Base-by-base conservation (phyloP, 805 yeast species). In the Saccharomyces mikatae region DNA sequence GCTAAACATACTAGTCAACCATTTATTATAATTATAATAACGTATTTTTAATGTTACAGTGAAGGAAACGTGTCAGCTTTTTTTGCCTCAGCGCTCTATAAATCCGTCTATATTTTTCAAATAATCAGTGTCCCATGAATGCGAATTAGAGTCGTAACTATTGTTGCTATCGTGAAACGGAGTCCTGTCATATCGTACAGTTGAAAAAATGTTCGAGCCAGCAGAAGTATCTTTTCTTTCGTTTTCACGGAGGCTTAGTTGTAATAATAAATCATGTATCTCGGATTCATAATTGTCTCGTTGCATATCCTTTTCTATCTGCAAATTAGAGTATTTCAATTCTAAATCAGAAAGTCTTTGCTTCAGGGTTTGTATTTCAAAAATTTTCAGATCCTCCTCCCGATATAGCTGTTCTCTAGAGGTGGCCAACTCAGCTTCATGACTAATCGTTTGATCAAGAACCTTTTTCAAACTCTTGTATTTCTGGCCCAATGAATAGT, bases 401-500 rank as follows among this genome's bases (percentile, higher is more conserved):
- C 17, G 44, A 8, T 36, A 36, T 24, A 36, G 24, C 10, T 22
- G 44, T 17, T 36, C 44, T 11, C 44, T 36, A 17, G 44, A 36
- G 17, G 44, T 36, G 10, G 44, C 44, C 24, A 36, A 6, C 17
- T 36, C 44, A 36, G 44, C 44, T 24, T 36, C 44, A 17, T 36
- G 44, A 36, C 44, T 36, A 24, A 36, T 36, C 10, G 44, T 17
- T 36, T 36, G 44, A 36, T 36, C 44, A 36, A 36, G 44, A 6
- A 46, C 26, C 2, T 17, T 54, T 51, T 64, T 66, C 46, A 69
- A 56, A 2, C 60, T 64, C 48, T 65, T 70, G 56, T 72, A 69
- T 55, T 67, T 72, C 17, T 59, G 56, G 32, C 64, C 67, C 30
- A 71, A 65, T 29, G 62, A 59, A 51, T 65, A 69, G 49, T 67